Conservation (phyloP, 2,329 filamentous ascomycete species). For the Bipolaris bicolor region DNA sequence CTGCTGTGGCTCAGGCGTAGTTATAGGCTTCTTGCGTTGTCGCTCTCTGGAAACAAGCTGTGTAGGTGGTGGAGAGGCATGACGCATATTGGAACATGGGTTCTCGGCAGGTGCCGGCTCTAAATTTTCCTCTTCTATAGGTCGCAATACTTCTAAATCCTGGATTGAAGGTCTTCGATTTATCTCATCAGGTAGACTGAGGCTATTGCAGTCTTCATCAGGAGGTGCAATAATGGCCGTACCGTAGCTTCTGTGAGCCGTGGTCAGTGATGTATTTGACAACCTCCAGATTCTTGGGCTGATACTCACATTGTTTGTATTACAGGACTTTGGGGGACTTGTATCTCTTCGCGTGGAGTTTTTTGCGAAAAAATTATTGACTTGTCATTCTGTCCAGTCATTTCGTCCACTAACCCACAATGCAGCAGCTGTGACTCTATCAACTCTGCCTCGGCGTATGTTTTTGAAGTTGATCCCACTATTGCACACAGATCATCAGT, state of each 20-base stretch:
- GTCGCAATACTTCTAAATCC: conserved; percentile 19
- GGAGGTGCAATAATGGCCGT: conserved; percentile 7
- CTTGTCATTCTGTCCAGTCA: conserved; percentile 19
- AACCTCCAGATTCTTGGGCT: background rate
- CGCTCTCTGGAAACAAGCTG: conserved; percentile 5
- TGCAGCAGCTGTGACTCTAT: background rate
- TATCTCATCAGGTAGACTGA: too few species aligned
- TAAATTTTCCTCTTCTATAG: background rate
- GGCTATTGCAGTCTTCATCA: background rate
- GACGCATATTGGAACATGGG: background rate
- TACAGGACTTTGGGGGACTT: conserved; percentile 11
- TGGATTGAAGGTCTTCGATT: conserved; percentile 24
- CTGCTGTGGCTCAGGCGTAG: background rate
- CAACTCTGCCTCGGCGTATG: background rate
- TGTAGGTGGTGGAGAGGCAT: conserved; percentile 1
- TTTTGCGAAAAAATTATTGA: background rate
- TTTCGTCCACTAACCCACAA: background rate
- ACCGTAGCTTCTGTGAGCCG: background rate
- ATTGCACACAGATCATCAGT: background rate
- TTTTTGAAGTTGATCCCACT: background rate
- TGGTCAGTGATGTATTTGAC: conserved; percentile 6
- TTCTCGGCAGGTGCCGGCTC: background rate
- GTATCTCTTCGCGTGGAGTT: background rate
- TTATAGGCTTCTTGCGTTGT: background rate
- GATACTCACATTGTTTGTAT: conserved; percentile 5